phyloP scores from a whole-genome alignment of 805 yeast species.

The Debaryomyces prosopidis region DNA sequence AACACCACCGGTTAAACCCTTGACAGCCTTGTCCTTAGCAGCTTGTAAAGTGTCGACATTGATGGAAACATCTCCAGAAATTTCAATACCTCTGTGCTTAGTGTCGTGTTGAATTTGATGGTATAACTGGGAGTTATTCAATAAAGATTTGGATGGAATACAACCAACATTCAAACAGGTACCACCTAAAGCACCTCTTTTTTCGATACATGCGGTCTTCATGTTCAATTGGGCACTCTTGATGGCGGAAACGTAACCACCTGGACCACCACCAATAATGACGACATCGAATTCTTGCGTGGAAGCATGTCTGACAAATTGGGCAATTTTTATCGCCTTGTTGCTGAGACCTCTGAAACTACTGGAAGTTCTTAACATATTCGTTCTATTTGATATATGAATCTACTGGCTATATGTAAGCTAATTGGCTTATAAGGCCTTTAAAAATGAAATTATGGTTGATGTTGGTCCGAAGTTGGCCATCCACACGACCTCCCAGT shows the following conservation, averaged over 20 bases:
- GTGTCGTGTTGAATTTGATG: slow-evolving; percentile 89
- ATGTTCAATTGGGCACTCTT: slow-evolving; percentile 96
- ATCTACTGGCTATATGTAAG: not conserved
- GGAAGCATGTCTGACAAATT: slow-evolving; percentile 42
- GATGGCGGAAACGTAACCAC: slow-evolving; percentile 98
- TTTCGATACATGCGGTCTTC: slow-evolving; percentile 95
- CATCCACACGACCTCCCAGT: not conserved
- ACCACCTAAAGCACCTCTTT: slow-evolving; percentile 96
- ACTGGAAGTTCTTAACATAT: slow-evolving; percentile 10
- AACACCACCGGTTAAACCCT: slow-evolving; percentile 88
- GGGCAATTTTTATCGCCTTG: slow-evolving; percentile 18
- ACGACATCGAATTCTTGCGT: slow-evolving; percentile 77
- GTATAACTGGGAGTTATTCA: slow-evolving; percentile 91
- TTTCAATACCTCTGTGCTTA: slow-evolving; percentile 85
- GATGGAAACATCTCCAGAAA: slow-evolving; percentile 67
- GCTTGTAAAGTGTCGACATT: slow-evolving; percentile 80
- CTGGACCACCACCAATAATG: slow-evolving; percentile 99
- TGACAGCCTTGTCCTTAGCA: slow-evolving; percentile 90
- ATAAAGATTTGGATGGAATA: slow-evolving; percentile 94
- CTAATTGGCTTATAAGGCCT: not conserved
- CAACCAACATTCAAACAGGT: slow-evolving; percentile 99
- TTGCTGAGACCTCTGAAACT: slow-evolving; percentile 6
- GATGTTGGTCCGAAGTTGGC: slow-evolving; percentile 1
- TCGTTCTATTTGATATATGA: slow-evolving; percentile 1
- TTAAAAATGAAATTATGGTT: not conserved